phyloP scores from a whole-genome alignment of 1,284 basidiomycete species.

The Laetiporus sulphureus region DNA sequence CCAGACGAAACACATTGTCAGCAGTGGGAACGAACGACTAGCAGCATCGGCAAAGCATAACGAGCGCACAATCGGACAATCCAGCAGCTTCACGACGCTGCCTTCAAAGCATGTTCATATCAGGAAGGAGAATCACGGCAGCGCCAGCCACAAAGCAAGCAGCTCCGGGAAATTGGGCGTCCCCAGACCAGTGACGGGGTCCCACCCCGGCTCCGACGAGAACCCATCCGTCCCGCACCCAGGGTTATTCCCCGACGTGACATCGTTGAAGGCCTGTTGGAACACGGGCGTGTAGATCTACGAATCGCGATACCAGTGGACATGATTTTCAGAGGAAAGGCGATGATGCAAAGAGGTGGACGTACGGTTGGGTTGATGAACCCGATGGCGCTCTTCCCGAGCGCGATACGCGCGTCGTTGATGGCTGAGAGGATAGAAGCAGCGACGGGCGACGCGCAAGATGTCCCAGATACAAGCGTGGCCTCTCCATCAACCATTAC shows the following conservation, averaged over 20 bases:
- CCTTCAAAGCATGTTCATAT: background rate
- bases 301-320: too few species aligned
- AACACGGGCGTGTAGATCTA: slow-evolving; percentile 13
- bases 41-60: too few species aligned
- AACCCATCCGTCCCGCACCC: slow-evolving; percentile 11
- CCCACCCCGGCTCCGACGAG: slow-evolving; percentile 10
- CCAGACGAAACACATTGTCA: too few species aligned
- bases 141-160: slow-evolving; percentile 7
- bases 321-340: too few species aligned
- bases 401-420: slow-evolving; percentile 45
- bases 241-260: slow-evolving; percentile 12
- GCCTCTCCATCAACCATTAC: slow-evolving; percentile 24
- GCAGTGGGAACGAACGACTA: too few species aligned
- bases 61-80: too few species aligned
- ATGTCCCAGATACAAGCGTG: slow-evolving; percentile 3
- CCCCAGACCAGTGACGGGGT: slow-evolving; percentile 16
- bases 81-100: too few species aligned
- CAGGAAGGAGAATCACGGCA: slow-evolving; percentile 8
- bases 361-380: slow-evolving; percentile 44
- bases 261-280: slow-evolving; percentile 12
- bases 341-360: background rate
- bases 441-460: slow-evolving; percentile 15
- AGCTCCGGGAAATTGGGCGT: slow-evolving; percentile 15
- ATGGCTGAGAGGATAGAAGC: slow-evolving; percentile 47
- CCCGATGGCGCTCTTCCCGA: slow-evolving; percentile 38